A percentile compares a stretch with the other conserved stretches of the same genome.
Evolutionary conservation across 176 grass and related monocot genomes (phyloP).

Genomic region (Hordeum vulgare): DNA sequence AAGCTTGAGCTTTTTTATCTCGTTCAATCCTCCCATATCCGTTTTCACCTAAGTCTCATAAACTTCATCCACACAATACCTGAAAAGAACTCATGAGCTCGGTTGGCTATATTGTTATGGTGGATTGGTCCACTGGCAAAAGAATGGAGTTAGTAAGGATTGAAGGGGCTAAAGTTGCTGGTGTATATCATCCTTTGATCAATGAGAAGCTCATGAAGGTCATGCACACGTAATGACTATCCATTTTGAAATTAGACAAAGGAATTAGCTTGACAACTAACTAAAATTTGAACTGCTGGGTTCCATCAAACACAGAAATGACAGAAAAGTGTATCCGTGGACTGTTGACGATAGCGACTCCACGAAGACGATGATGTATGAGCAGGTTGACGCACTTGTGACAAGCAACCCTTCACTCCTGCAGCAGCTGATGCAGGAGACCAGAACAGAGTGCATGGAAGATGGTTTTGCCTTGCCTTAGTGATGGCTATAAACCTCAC

Average conservation of each 20-base stretch:
- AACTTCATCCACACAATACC: no score
- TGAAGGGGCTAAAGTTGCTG: slow-evolving; percentile 70
- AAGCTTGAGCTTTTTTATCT: no score
- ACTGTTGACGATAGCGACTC: slow-evolving; percentile 73
- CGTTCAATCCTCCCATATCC: no score
- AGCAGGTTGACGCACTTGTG: slow-evolving; percentile 77
- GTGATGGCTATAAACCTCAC: neutral
- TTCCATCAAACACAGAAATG: slow-evolving; percentile 41
- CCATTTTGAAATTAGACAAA: neutral
- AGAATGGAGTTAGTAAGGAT: slow-evolving; percentile 63
- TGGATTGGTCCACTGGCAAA: slow-evolving; percentile 50
- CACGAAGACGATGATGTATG: slow-evolving; percentile 68
- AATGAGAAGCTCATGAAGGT: slow-evolving; percentile 46
- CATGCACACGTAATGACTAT: slow-evolving; percentile 42
- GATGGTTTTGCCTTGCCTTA: slow-evolving; percentile 67
- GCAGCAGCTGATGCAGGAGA: slow-evolving; percentile 63
- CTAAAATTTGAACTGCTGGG: neutral
- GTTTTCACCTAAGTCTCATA: no score
- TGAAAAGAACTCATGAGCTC: no score
- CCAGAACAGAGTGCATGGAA: slow-evolving; percentile 57
- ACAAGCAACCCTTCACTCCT: slow-evolving; percentile 75
- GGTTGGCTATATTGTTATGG: slow-evolving; percentile 98
- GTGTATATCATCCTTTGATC: slow-evolving; percentile 71
- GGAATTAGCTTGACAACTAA: neutral
- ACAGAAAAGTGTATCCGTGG: slow-evolving; percentile 83